A percentile compares a stretch with the other conserved stretches of the same genome.
Conservation (phyloP, 1,139 yeast genomes). For the Debaryomyces psychrophilus region DNA sequence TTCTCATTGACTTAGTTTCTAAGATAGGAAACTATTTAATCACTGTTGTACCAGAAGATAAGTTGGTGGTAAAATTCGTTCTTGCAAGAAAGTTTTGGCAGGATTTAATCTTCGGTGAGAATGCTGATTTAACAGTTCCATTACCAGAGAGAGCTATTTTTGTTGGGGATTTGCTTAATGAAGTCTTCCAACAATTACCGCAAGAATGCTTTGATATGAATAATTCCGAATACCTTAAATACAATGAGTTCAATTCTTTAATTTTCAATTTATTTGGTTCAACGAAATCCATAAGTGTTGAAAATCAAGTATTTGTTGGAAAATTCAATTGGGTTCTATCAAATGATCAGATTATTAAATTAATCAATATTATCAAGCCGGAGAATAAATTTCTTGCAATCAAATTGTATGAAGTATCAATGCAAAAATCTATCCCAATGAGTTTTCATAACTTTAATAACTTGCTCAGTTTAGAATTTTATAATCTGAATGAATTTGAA, state of each 20-base stretch:
- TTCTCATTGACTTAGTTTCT: constrained; percentile 26
- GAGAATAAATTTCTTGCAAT: constrained; percentile 6
- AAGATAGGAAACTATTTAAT: constrained; percentile 48
- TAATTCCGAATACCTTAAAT: constrained; percentile 14
- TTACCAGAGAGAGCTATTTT: constrained; percentile 17
- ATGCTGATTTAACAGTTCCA: constrained; percentile 3
- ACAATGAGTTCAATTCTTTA: constrained; percentile 15
- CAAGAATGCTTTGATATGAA: constrained; percentile 8
- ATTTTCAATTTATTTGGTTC: constrained; percentile 18
- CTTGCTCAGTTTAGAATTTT: constrained; percentile 1
- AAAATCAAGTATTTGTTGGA: constrained; percentile 19
- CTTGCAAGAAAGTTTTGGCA: constrained; percentile 23
- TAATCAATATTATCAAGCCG: neutral
- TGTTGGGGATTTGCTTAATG: constrained; percentile 37
- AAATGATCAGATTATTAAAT: constrained; percentile 18
- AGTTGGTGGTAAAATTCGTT: constrained; percentile 20
- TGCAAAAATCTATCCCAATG: constrained; percentile 4
- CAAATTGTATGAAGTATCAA: constrained; percentile 1
- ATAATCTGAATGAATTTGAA: neutral
- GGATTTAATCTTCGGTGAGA: constrained; percentile 11
- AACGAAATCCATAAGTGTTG: constrained; percentile 12
- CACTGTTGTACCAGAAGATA: constrained; percentile 18
- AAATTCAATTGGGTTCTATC: constrained; percentile 30
- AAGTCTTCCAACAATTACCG: constrained; percentile 39
- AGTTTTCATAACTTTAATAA: constrained; percentile 3